Evolutionary conservation across 1,284 basidiomycete genomes (phyloP).

Genomic region (Takashimella tepidaria): DNA sequence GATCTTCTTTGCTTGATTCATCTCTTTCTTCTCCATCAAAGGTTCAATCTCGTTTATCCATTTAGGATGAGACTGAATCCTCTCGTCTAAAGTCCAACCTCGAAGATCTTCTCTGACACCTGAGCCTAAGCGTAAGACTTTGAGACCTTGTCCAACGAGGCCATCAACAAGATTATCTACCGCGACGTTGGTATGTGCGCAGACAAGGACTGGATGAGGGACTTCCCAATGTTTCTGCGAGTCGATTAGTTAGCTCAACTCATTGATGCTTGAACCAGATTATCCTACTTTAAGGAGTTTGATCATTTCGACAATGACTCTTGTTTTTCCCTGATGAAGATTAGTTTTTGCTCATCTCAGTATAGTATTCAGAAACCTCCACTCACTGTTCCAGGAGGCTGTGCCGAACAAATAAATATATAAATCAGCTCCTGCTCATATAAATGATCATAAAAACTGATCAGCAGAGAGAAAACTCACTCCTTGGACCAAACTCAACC

Average conservation of each 20-base stretch:
- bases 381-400: constrained; percentile 78
- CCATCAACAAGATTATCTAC: constrained; percentile 89
- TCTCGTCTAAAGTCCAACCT: constrained; percentile 61
- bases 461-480: constrained; percentile 52
- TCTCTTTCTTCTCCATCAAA: constrained; percentile 57
- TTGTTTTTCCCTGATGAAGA: constrained; percentile 64
- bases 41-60: constrained; percentile 50
- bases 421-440: background rate
- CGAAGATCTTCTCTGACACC: constrained; percentile 58
- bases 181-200: constrained; percentile 89
- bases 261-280: background rate
- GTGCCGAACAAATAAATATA: constrained; percentile 8
- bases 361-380: constrained; percentile 1
- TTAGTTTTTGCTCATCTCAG: background rate
- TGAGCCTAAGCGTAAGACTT: constrained; percentile 70
- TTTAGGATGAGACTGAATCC: constrained; percentile 61
- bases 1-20: constrained; percentile 51
- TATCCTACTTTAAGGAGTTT: constrained; percentile 66
- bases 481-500: constrained; percentile 78
- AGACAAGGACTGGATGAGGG: constrained; percentile 76
- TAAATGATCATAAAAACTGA: too few relatives aligned
- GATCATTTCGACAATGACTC: constrained; percentile 80
- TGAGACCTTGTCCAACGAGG: constrained; percentile 55
- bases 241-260: background rate
- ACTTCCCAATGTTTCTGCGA: constrained; percentile 68